Percentiles rank a stretch among this genome's conserved stretches.
Conservation (phyloP, 257 asterid species). For the Gardenia jasminoides region DNA sequence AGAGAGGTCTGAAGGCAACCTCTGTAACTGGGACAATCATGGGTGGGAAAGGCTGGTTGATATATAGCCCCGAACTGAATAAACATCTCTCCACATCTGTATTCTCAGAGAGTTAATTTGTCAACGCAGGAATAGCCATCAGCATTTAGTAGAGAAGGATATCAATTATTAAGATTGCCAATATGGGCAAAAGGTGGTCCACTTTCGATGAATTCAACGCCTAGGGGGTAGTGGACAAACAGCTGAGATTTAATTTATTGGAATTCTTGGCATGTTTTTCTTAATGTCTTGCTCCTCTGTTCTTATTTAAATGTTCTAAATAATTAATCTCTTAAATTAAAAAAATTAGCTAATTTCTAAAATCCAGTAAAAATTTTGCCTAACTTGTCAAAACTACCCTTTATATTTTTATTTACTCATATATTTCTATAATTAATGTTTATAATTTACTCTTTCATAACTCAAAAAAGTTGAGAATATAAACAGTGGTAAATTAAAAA, state of each 20-base stretch:
- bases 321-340: no score
- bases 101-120: neutral
- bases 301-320: no score
- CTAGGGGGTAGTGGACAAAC: slow-evolving; percentile 2
- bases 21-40: neutral
- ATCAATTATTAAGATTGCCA: neutral
- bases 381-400: no score
- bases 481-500: no score
- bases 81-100: neutral
- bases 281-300: neutral
- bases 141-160: neutral
- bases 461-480: no score
- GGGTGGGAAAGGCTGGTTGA: neutral
- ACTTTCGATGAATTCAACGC: neutral
- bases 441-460: no score
- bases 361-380: no score
- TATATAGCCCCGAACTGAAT: neutral
- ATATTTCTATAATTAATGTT: no score
- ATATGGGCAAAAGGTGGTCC: neutral
- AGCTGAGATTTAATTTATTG: neutral
- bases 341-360: no score
- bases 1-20: no score
- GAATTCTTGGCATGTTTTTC: neutral
- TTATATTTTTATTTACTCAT: no score
- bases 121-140: slow-evolving; percentile 6